Conservation (phyloP, 129 eudicot genomes). For the Cynara cardunculus region DNA sequence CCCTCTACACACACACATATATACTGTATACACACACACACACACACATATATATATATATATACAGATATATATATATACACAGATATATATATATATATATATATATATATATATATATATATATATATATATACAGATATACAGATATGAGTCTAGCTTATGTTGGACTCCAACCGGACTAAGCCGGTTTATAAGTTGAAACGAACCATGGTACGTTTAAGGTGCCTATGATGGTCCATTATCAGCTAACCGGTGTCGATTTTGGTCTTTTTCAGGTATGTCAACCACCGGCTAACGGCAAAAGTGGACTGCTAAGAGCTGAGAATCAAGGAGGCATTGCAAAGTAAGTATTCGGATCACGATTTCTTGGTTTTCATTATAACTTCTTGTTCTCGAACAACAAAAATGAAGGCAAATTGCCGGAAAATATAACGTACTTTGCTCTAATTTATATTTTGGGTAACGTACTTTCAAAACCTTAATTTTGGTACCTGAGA, state of each 20-base stretch:
- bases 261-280: conserved; percentile 19
- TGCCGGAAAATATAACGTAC: background rate
- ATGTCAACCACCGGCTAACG: conserved; percentile 44
- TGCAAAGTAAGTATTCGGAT: conserved; percentile 32
- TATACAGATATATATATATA: too few relatives aligned
- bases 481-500: background rate
- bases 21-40: too few relatives aligned
- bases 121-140: too few relatives aligned
- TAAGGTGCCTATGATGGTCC: background rate
- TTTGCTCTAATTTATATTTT: background rate
- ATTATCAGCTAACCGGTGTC: background rate
- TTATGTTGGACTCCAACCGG: too few relatives aligned
- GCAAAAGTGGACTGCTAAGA: conserved; percentile 58
- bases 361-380: background rate
- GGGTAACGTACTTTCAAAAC: background rate
- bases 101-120: too few relatives aligned
- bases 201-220: background rate
- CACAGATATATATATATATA: too few relatives aligned
- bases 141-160: background rate
- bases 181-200: too few relatives aligned
- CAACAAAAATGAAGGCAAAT: background rate
- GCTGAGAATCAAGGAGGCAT: conserved; percentile 37
- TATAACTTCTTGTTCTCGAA: background rate
- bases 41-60: too few relatives aligned
- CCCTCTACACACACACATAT: too few relatives aligned